Evolutionary conservation across 768 basidiomycete genomes (phyloP).

Genomic region (Boletus pseudo-olivaceus): DNA sequence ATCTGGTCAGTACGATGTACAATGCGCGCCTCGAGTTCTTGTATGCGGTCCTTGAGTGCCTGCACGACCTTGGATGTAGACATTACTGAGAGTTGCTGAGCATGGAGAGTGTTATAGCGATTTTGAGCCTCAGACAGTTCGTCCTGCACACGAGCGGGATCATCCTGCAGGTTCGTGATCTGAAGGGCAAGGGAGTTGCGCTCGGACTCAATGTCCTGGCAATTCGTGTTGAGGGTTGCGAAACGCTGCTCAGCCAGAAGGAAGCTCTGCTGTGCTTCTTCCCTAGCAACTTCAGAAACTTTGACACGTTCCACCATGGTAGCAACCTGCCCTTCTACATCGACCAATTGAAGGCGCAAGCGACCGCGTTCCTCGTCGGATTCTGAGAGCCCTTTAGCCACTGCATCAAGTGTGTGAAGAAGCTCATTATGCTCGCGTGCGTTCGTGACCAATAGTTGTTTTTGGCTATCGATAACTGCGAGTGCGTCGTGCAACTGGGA

Average conservation of each 20-base stretch:
- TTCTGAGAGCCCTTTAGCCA: slow-evolving; percentile 35
- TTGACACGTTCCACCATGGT: slow-evolving; percentile 33
- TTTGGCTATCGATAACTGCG: slow-evolving; percentile 19
- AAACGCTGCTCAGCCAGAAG: slow-evolving; percentile 40
- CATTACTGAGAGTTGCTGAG: slow-evolving; percentile 65
- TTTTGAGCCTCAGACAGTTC: slow-evolving; percentile 55
- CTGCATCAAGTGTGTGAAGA: slow-evolving; percentile 32
- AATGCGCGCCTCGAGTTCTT: slow-evolving; percentile 65
- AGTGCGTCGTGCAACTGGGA: slow-evolving; percentile 15
- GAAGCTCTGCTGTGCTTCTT: slow-evolving; percentile 32
- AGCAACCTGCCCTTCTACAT: slow-evolving; percentile 33
- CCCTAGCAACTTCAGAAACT: slow-evolving; percentile 32
- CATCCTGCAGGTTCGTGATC: slow-evolving; percentile 57
- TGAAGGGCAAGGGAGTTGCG: slow-evolving; percentile 65
- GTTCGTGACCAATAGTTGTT: slow-evolving; percentile 9
- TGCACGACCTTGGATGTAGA: slow-evolving; percentile 52
- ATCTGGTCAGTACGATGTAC: slow-evolving; percentile 69
- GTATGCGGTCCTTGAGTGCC: slow-evolving; percentile 59
- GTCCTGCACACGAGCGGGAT: slow-evolving; percentile 49
- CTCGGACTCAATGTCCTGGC: slow-evolving; percentile 60
- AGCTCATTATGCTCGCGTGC: slow-evolving; percentile 24
- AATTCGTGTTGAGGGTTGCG: slow-evolving; percentile 40
- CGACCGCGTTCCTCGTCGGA: slow-evolving; percentile 21
- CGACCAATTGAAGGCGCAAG: slow-evolving; percentile 32
- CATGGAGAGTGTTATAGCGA: slow-evolving; percentile 60